A percentile compares a stretch with the other conserved stretches of the same genome.
phyloP scores from a whole-genome alignment of 768 basidiomycete species.

The Psilocybe cubensis region DNA sequence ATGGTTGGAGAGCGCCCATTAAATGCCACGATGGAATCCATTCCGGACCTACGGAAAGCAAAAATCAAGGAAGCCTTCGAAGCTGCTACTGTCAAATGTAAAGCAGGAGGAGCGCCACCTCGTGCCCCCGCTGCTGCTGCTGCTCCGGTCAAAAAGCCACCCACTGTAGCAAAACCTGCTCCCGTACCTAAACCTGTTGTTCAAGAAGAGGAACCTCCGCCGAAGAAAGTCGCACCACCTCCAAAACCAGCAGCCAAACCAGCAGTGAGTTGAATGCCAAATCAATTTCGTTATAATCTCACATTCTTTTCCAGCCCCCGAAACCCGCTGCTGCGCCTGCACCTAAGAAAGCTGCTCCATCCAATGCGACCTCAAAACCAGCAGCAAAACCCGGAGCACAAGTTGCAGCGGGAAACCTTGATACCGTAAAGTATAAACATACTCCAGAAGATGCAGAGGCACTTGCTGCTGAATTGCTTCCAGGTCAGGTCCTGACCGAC shows the following conservation, averaged over 20 bases:
- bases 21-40: constrained; percentile 81
- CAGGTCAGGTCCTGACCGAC: constrained; percentile 67
- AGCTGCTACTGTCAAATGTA: constrained; percentile 91
- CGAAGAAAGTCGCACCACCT: constrained; percentile 49
- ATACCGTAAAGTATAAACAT: constrained; percentile 90
- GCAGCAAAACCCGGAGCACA: constrained; percentile 51
- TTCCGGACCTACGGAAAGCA: constrained; percentile 84
- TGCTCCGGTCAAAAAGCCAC: constrained; percentile 19
- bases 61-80: constrained; percentile 96
- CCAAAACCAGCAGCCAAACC: constrained; percentile 55
- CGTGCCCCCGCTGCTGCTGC: constrained; percentile 46
- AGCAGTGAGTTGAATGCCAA: constrained; percentile 36
- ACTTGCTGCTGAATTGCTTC: constrained; percentile 74
- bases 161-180: constrained; percentile 12
- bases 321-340: constrained; percentile 46
- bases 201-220: constrained; percentile 35
- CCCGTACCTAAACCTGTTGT: constrained; percentile 8
- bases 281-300: too few species aligned
- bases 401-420: constrained; percentile 58
- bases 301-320: constrained; percentile 42
- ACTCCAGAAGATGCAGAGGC: constrained; percentile 91
- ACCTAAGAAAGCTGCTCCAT: constrained; percentile 47
- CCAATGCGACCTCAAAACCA: constrained; percentile 49
- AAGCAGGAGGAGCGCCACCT: constrained; percentile 60
- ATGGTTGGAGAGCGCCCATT: constrained; percentile 94